A percentile compares a stretch with the other conserved stretches of the same genome.
Evolutionary conservation across 176 grass and related monocot species (phyloP).

Genomic region (Eremochloa ophiuroides): DNA sequence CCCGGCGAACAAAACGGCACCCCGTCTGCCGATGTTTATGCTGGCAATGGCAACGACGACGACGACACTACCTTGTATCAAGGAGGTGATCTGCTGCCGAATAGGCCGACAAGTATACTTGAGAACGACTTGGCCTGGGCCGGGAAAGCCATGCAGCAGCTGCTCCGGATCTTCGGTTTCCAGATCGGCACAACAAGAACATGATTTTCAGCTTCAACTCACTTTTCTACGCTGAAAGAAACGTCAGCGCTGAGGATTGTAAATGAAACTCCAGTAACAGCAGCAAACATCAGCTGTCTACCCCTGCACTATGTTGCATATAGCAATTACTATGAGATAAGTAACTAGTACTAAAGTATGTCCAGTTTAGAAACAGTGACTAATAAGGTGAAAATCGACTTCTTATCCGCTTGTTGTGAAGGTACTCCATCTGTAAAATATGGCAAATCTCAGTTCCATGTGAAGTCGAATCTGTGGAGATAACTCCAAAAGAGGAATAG

Average conservation of each 20-base stretch:
- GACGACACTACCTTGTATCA: background rate
- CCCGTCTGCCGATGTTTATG: background rate
- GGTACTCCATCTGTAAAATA: background rate
- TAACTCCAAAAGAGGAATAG: background rate
- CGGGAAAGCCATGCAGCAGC: constrained; percentile 31
- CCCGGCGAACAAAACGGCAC: background rate
- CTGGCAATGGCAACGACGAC: background rate
- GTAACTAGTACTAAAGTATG: background rate
- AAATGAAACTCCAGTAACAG: background rate
- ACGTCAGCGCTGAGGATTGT: background rate
- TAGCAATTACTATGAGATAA: constrained; percentile 2
- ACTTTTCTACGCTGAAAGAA: background rate
- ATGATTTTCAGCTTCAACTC: constrained; percentile 9
- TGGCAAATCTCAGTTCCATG: background rate
- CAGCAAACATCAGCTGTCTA: background rate
- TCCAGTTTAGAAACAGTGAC: constrained; percentile 1
- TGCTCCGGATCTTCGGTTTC: constrained; percentile 51
- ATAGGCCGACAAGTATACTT: constrained; percentile 7
- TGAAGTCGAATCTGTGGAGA: background rate
- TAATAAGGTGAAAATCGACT: background rate
- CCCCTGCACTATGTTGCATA: background rate
- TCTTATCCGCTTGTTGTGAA: background rate
- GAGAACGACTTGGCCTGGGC: constrained; percentile 55
- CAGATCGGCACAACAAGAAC: constrained; percentile 33
- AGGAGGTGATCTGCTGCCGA: background rate